Conservation (phyloP, 345 rosid species). For the Heritiera littoralis region DNA sequence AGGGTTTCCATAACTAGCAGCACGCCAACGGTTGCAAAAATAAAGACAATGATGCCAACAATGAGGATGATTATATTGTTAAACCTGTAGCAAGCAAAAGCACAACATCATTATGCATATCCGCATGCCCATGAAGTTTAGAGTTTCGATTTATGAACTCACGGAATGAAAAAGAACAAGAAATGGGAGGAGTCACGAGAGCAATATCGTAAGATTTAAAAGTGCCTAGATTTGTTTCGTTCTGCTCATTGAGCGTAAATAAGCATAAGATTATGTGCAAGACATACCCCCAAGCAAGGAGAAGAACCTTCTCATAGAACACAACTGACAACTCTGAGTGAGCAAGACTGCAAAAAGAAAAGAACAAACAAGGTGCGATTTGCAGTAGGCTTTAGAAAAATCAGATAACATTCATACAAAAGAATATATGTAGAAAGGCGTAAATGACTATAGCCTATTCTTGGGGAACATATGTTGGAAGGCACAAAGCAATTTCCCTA, state of each 20-base stretch:
- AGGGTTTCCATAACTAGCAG: conserved; percentile 97
- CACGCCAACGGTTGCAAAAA: conserved; percentile 88
- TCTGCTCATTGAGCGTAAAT: background rate
- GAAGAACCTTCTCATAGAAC: conserved; percentile 95
- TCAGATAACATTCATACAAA: background rate
- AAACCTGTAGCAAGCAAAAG: conserved; percentile 45
- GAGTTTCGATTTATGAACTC: background rate
- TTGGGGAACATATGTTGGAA: background rate
- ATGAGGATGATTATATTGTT: conserved; percentile 71
- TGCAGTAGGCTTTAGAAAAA: background rate
- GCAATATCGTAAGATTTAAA: background rate
- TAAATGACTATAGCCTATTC: background rate
- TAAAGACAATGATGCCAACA: conserved; percentile 67
- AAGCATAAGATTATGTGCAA: background rate
- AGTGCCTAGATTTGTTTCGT: background rate
- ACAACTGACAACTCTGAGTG: conserved; percentile 93
- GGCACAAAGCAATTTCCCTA: conserved; percentile 3
- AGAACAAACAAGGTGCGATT: background rate
- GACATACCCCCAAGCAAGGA: conserved; percentile 86
- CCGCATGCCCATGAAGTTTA: background rate
- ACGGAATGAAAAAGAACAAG: background rate
- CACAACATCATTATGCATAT: conserved; percentile 12
- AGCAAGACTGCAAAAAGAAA: conserved; percentile 66
- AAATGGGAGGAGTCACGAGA: background rate
- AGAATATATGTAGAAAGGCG: background rate